phyloP scores from a whole-genome alignment of 495 filamentous ascomycete species.

The Podospora fimiseda region DNA sequence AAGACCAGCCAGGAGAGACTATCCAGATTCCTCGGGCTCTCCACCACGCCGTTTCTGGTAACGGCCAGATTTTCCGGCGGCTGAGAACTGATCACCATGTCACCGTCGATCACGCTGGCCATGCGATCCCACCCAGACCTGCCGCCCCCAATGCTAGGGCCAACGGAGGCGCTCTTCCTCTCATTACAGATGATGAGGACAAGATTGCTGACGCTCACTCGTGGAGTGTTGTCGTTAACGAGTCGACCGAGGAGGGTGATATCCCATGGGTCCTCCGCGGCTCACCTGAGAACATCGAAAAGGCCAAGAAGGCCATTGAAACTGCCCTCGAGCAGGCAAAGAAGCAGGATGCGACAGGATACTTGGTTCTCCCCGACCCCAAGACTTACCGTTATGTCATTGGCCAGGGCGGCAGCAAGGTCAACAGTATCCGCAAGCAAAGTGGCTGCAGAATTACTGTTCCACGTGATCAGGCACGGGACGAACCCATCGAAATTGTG shows the following conservation, averaged over 20 bases:
- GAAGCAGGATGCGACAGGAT: conserved; percentile 69
- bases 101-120: conserved; percentile 81
- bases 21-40: conserved; percentile 70
- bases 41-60: conserved; percentile 80
- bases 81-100: conserved; percentile 77
- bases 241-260: conserved; percentile 55
- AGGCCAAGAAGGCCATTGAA: conserved; percentile 66
- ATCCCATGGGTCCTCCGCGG: conserved; percentile 92
- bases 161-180: conserved; percentile 59
- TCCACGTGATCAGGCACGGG: conserved; percentile 68
- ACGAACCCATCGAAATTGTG: conserved; percentile 81
- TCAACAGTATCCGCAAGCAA: conserved; percentile 86
- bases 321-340: conserved; percentile 64
- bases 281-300: conserved; percentile 62
- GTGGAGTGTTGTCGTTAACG: conserved; percentile 68
- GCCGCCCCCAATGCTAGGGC: conserved; percentile 38
- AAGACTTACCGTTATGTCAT: conserved; percentile 85
- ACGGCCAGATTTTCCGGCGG: conserved; percentile 85
- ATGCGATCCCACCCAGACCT: conserved; percentile 63
- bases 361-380: conserved; percentile 84
- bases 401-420: conserved; percentile 79
- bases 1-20: conserved; percentile 83
- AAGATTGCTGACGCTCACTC: conserved; percentile 57
- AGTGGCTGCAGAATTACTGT: conserved; percentile 90
- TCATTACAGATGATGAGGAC: conserved; percentile 81